phyloP scores from a whole-genome alignment of 1,139 yeast genomes.

The Hemisphaericaspora subhashii region DNA sequence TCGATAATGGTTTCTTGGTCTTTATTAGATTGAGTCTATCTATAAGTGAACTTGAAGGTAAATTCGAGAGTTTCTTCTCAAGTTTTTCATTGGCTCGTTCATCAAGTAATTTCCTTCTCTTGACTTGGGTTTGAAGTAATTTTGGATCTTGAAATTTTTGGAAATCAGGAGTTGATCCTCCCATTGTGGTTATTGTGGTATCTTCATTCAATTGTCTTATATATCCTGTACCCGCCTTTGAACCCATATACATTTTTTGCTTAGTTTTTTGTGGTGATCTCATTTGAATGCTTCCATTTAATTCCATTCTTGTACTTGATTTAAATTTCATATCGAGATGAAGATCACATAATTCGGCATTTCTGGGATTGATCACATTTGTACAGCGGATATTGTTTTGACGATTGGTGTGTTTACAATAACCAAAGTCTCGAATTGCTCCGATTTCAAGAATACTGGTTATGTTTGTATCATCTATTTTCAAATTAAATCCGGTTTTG shows the following conservation, averaged over 20 bases:
- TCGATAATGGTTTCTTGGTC: background rate
- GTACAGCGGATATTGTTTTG: slow-evolving; percentile 54
- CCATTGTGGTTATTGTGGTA: slow-evolving; percentile 18
- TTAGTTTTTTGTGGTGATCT: slow-evolving; percentile 33
- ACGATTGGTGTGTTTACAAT: slow-evolving; percentile 53
- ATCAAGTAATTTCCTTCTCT: slow-evolving; percentile 32
- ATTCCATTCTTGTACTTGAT: slow-evolving; percentile 65
- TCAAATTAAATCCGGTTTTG: slow-evolving; percentile 54
- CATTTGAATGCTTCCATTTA: slow-evolving; percentile 59
- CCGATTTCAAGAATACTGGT: slow-evolving; percentile 73
- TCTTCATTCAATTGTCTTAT: slow-evolving; percentile 25
- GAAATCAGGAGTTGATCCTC: slow-evolving; percentile 17
- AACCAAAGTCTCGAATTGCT: slow-evolving; percentile 64
- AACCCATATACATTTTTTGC: slow-evolving; percentile 24
- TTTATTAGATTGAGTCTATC: slow-evolving; percentile 10
- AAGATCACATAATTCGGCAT: slow-evolving; percentile 62
- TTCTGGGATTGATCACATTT: slow-evolving; percentile 55
- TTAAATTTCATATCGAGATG: slow-evolving; percentile 65
- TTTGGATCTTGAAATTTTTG: slow-evolving; percentile 48
- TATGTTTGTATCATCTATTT: slow-evolving; percentile 46
- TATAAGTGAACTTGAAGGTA: slow-evolving; percentile 12
- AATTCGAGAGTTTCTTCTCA: slow-evolving; percentile 28
- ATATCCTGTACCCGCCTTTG: slow-evolving; percentile 13
- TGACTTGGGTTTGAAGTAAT: slow-evolving; percentile 35
- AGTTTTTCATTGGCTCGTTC: slow-evolving; percentile 34